These are phyloP conservation scores for Parastagonospora nodorum DNA, from an alignment of 2,329 filamentous ascomycete species.

Conservation along the genomic window DNA sequence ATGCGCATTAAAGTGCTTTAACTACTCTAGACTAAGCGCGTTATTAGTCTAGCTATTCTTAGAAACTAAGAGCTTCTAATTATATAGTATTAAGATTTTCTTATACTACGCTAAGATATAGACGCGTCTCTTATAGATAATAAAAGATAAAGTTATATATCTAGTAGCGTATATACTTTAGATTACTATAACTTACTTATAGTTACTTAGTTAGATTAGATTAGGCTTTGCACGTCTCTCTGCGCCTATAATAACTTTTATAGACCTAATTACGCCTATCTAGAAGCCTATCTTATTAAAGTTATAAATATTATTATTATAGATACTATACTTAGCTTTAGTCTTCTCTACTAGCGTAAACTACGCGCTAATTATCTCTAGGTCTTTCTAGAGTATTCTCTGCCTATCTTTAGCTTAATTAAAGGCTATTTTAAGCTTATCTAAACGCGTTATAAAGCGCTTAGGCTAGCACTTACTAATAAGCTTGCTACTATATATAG, in stretches of 20 bases:
- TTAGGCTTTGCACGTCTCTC: too few species aligned
- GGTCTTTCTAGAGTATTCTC: background rate
- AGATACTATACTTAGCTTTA: conserved; percentile 12
- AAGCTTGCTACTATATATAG: conserved; percentile 3
- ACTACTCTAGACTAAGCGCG: conserved; percentile 14
- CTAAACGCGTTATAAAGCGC: background rate
- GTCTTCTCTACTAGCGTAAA: conserved; percentile 3
- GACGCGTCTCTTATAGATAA: too few species aligned
- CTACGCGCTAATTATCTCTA: too few species aligned
- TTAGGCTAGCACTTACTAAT: conserved; percentile 13
- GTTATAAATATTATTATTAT: too few species aligned
- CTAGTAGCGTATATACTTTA: conserved; percentile 29
- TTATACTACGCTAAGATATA: too few species aligned
- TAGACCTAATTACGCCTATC: too few species aligned
- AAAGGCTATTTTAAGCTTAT: background rate
- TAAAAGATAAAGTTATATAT: too few species aligned
- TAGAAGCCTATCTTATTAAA: too few species aligned
- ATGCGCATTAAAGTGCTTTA: conserved; percentile 20
- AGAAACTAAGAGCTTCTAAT: conserved; percentile 14
- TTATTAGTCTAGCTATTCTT: conserved; percentile 17
- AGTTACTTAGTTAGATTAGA: too few species aligned
- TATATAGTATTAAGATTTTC: conserved; percentile 17
- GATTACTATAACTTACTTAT: conserved; percentile 28
- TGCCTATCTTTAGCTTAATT: background rate
- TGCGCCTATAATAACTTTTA: too few species aligned